phyloP scores from a whole-genome alignment of 352 stramenopile species.

The Globisporangium canariense region DNA sequence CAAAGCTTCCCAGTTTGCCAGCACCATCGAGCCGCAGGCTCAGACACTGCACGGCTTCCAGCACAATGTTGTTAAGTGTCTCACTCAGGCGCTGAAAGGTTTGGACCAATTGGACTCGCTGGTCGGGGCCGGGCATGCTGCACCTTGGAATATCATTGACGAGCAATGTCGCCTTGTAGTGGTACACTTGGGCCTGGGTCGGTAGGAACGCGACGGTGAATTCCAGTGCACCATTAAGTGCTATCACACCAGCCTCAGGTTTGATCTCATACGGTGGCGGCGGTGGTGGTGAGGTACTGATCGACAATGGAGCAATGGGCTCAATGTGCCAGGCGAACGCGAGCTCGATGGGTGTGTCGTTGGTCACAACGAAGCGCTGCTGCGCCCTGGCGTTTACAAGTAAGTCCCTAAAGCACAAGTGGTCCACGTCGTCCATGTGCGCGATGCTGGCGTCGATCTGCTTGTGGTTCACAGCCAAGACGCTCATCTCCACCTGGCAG shows the following conservation, averaged over 20 bases:
- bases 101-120: constrained; percentile 33
- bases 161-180: constrained; percentile 37
- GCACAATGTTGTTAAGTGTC: constrained; percentile 1
- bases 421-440: constrained; percentile 43
- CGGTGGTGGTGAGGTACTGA: constrained; percentile 5
- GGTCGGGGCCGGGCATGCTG: constrained; percentile 44
- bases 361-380: constrained; percentile 51
- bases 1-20: constrained; percentile 14
- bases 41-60: constrained; percentile 9
- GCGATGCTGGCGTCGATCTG: constrained; percentile 40
- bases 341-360: constrained; percentile 66
- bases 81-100: constrained; percentile 25
- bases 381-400: constrained; percentile 26
- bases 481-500: constrained; percentile 60
- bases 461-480: constrained; percentile 42
- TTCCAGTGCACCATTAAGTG: constrained; percentile 27
- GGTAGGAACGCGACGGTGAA: constrained; percentile 55
- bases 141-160: constrained; percentile 48
- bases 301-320: neutral
- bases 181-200: constrained; percentile 15
- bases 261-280: constrained; percentile 33
- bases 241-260: constrained; percentile 40
- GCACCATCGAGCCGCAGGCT: constrained; percentile 12
- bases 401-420: constrained; percentile 48
- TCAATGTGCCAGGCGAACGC: constrained; percentile 52